phyloP scores from a whole-genome alignment of 371 early-diverging fungal species.

The Saksenaea oblongispora region DNA sequence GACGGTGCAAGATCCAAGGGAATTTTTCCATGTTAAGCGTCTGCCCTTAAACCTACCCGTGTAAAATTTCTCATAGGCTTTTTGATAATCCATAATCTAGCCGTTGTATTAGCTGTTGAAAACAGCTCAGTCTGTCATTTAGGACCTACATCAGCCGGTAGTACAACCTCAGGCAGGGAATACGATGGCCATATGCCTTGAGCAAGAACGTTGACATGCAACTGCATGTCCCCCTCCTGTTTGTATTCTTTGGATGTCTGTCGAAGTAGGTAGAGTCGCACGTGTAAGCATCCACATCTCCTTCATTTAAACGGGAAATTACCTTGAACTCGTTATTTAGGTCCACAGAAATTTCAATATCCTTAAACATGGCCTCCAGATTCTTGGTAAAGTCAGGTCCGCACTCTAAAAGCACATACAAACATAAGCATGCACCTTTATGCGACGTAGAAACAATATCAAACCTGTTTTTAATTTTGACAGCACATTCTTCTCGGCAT shows the following conservation, averaged over 20 bases:
- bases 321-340: constrained; percentile 61
- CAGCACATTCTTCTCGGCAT: constrained; percentile 84
- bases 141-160: constrained; percentile 70
- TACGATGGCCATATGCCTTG: constrained; percentile 91
- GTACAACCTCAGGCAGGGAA: constrained; percentile 58
- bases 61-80: constrained; percentile 78
- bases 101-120: background rate
- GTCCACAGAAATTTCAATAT: constrained; percentile 81
- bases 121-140: too few relatives aligned
- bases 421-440: background rate
- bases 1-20: constrained; percentile 75
- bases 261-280: background rate
- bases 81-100: constrained; percentile 66
- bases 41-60: constrained; percentile 74
- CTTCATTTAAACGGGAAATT: constrained; percentile 12
- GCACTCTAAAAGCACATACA: constrained; percentile 62
- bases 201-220: constrained; percentile 81
- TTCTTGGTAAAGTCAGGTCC: constrained; percentile 88
- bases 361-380: constrained; percentile 93
- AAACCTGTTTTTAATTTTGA: constrained; percentile 76
- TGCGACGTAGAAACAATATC: background rate
- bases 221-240: constrained; percentile 64
- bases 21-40: constrained; percentile 83
- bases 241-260: constrained; percentile 21
- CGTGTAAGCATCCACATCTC: background rate